Evolutionary conservation across 1,139 yeast genomes (phyloP), one percentile per base, ranked within the genome.

Genomic region (Hyphopichia khmerensis): DNA sequence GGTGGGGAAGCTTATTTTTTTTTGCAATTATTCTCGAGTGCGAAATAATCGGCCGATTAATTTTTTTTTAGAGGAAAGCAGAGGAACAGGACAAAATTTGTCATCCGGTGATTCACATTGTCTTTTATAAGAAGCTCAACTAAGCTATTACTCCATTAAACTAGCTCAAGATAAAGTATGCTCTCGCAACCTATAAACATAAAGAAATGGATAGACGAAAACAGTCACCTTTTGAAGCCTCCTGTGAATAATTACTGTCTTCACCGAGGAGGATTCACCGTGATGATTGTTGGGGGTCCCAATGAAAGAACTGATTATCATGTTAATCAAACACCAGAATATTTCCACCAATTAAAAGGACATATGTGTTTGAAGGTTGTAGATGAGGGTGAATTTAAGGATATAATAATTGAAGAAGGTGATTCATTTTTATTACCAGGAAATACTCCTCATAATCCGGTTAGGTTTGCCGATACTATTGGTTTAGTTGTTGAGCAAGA

Each of bases 401-500:
- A 88, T 53, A 75, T 91, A 29, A 69, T 77, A 4, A 90, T 91
- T 43, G 71, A 76, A 35, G 96, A 91, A 57, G 96, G 96, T 13
- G 96, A 88, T 54, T 84, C 95, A 26, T 91, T 88, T 58, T 68
- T 91, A 48, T 75, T 91, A 30, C 96, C 96, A 1, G 84, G 85
- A 1, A 87, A 88, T 58, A 77, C 79, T 3, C 98, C 98, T 1
- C 97, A 91, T 60, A 87, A 85, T 52, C 97, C 98, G 1, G 93
- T 88, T 15, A 72, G 98, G 52, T 91, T 80, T 60, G 86, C 84
- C 9, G 71, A 90, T 55, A 89, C 97, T 0, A 83, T 91, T 26
- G 98, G 98, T 0, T 69, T 91, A 39, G 98, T 91, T 6, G 87
- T 91, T n/a, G 98, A 91, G 57, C 96, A 90, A 62, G 96, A 89